These are phyloP conservation scores for Syzygium jambos DNA, from an alignment of 345 rosid genomes.

Conservation along the genomic window DNA sequence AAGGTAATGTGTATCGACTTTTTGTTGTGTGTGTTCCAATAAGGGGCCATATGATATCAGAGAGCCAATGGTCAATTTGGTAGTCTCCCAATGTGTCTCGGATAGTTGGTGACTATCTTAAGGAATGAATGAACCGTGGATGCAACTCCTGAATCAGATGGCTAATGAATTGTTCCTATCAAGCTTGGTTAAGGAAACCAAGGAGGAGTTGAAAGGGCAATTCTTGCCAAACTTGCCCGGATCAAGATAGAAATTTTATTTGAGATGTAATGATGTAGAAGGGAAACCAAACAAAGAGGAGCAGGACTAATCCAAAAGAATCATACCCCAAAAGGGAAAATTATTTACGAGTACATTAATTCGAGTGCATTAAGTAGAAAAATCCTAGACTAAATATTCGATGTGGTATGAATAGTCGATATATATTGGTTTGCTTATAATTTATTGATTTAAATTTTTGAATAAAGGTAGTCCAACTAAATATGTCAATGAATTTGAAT, in stretches of 20 bases:
- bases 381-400: not conserved
- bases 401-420: not conserved
- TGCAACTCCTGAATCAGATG: not conserved
- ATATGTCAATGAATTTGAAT: not conserved
- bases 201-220: not conserved
- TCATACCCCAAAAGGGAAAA: not conserved
- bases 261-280: not conserved
- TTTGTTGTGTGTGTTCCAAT: not conserved
- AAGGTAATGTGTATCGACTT: not conserved
- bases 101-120: not conserved
- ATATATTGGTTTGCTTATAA: not conserved
- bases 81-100: not conserved
- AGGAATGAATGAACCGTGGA: not conserved
- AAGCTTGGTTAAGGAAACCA: not conserved
- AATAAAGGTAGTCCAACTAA: not conserved
- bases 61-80: rapidly evolving
- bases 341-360: not conserved
- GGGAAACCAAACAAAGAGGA: not conserved
- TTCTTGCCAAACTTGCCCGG: not conserved
- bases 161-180: not conserved
- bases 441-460: not conserved
- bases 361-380: not conserved
- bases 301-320: not conserved
- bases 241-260: not conserved
- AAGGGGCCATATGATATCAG: not conserved